These are phyloP conservation scores for Arthrobotrys musiformis DNA, from an alignment of 2,329 filamentous ascomycete genomes.

Conservation along the genomic window DNA sequence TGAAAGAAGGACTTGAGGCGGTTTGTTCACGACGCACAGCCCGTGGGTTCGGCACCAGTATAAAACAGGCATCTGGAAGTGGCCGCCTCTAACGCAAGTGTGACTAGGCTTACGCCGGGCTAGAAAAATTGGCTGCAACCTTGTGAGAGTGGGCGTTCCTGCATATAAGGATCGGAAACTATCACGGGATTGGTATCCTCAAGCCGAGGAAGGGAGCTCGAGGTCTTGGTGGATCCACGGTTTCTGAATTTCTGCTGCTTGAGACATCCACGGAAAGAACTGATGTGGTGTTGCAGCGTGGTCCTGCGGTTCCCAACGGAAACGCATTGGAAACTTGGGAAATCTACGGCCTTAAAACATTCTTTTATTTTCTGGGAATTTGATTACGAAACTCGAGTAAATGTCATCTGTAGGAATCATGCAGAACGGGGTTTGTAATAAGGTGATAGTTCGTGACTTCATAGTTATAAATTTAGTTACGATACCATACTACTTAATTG, in stretches of 20 bases:
- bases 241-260: constrained; percentile 30
- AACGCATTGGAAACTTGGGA: constrained; percentile 5
- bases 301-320: neutral
- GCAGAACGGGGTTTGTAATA: too few relatives aligned
- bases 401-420: neutral
- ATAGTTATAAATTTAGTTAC: too few relatives aligned
- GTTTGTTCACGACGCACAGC: neutral
- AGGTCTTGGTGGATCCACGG: constrained; percentile 35
- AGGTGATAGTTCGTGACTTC: too few relatives aligned
- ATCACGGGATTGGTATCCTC: constrained; percentile 42
- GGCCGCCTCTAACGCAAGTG: constrained; percentile 35
- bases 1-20: neutral
- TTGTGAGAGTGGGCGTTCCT: constrained; percentile 13
- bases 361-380: neutral
- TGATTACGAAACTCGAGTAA: neutral
- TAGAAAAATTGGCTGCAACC: constrained; percentile 1
- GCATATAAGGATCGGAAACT: constrained; percentile 25
- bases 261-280: constrained; percentile 43
- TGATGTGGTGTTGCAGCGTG: too few relatives aligned
- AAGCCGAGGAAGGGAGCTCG: constrained; percentile 43
- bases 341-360: neutral
- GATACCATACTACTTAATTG: too few relatives aligned
- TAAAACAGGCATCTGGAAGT: constrained; percentile 43
- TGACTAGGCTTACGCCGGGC: constrained; percentile 26
- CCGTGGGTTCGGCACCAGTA: constrained; percentile 10